Evolutionary conservation across 169 alveolate genomes (phyloP).

Genomic region (Plasmodium blacklocki): DNA sequence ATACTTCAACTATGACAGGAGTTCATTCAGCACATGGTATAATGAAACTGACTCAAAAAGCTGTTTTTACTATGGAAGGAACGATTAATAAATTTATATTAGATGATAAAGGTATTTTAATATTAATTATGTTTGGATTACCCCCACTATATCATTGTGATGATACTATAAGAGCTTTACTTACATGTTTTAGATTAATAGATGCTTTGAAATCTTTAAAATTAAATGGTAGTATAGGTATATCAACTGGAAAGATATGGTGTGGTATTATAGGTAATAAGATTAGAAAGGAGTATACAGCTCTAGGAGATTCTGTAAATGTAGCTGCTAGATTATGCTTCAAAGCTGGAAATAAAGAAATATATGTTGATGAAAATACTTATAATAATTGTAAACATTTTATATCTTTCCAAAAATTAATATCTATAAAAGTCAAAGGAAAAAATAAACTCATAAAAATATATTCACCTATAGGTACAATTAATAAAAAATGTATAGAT

Average conservation of each 20-base stretch:
- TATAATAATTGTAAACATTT: slow-evolving; percentile 80
- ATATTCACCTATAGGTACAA: slow-evolving; percentile 88
- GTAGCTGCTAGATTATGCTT: slow-evolving; percentile 84
- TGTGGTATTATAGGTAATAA: slow-evolving; percentile 89
- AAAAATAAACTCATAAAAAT: slow-evolving; percentile 81
- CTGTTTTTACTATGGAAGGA: slow-evolving; percentile 85
- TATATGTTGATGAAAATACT: slow-evolving; percentile 83
- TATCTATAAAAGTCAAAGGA: slow-evolving; percentile 86
- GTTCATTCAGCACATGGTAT: slow-evolving; percentile 78
- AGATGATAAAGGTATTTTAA: slow-evolving; percentile 88
- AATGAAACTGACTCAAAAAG: slow-evolving; percentile 80
- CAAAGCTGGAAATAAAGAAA: slow-evolving; percentile 77
- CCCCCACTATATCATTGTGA: slow-evolving; percentile 90
- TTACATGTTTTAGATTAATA: slow-evolving; percentile 83
- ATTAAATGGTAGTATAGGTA: slow-evolving; percentile 85
- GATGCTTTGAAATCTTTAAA: slow-evolving; percentile 83
- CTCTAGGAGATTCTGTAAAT: slow-evolving; percentile 88
- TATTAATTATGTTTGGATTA: slow-evolving; percentile 87
- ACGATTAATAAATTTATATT: slow-evolving; percentile 86
- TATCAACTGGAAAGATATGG: slow-evolving; percentile 89
- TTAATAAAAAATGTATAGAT: slow-evolving; percentile 27
- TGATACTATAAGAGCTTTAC: slow-evolving; percentile 87
- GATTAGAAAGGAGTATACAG: slow-evolving; percentile 88
- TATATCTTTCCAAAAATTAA: slow-evolving; percentile 81
- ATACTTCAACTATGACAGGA: slow-evolving; percentile 79